Base-by-base conservation (phyloP, 306 rosid species). In the Cicer cuneatum region DNA sequence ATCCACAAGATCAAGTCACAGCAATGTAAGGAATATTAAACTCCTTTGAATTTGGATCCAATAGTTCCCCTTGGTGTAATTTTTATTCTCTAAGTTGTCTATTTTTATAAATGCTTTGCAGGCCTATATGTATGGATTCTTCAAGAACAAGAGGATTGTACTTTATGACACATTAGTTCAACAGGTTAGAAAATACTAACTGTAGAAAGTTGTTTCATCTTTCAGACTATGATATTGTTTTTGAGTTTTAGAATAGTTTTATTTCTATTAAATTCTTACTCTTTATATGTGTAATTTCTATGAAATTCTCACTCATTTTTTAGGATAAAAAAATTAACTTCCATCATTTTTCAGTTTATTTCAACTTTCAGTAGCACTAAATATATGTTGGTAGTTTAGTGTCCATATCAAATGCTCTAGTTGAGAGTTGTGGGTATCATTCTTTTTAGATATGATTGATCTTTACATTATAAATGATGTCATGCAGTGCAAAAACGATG, bases 71-170 rank as follows among this genome's bases (percentile, higher is more conserved):
- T 62, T 24, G 10, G 14, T 57, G 46, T 61, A 13, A 35, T 59
- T 10, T 33, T 68, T 16, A 33, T 69, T 67, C 15, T 58, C 65
- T 67, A 18, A 51, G 14, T 68, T 33, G 15, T 68, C 75, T 15
- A 35, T 71, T 46, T 29, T 37, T 58, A 58, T 58, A 59, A 59
- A 59, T 59, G 35, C 80, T 63, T 71, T 85, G 84, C 96, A 94
- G 99, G 99, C 99, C 66, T 94, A 94, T 77, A 94, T 94, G 99
- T 94, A 94, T 71, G 99, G 99, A 61, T 94, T 94, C 87, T 94
- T 92, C 81, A 94, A 94, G 80, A 94, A 94, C 89, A 94, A 92
- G 88, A 84, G 99, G 73, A 94, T 94, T 45, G 99, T 94, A 66
- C 96, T 92, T 70, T 94, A 94, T 84, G 99, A 94, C 85, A 94